Evolutionary conservation across 2,329 filamentous ascomycete genomes (phyloP).

Genomic region (Neodidymelliopsis sp.): DNA sequence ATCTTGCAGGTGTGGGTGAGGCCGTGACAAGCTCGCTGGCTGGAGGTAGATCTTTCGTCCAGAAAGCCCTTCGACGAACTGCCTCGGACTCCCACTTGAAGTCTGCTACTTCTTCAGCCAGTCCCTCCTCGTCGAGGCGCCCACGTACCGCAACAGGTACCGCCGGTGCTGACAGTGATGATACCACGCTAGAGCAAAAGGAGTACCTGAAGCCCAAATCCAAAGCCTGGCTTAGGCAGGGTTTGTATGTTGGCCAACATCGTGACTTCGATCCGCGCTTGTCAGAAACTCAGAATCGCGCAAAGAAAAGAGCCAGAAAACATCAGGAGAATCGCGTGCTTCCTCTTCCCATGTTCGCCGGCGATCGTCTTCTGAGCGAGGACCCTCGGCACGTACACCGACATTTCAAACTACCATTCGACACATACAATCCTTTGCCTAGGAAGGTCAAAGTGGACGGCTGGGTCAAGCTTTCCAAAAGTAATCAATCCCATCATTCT

Average conservation of each 20-base stretch:
- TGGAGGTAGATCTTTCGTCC: slow-evolving; percentile 46
- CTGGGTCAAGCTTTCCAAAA: slow-evolving; percentile 91
- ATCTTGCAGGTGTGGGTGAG: slow-evolving; percentile 39
- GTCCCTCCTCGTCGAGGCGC: slow-evolving; percentile 31
- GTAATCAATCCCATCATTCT: slow-evolving; percentile 56
- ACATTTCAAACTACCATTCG: slow-evolving; percentile 88
- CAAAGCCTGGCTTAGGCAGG: slow-evolving; percentile 83
- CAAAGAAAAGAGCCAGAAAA: slow-evolving; percentile 39
- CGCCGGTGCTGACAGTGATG: slow-evolving; percentile 21
- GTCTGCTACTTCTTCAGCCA: slow-evolving; percentile 21
- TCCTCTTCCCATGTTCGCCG: slow-evolving; percentile 80
- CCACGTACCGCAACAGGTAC: slow-evolving; percentile 30
- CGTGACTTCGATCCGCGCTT: slow-evolving; percentile 52
- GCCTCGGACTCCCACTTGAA: slow-evolving; percentile 35
- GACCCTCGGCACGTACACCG: slow-evolving; percentile 59
- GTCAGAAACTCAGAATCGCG: slow-evolving; percentile 56
- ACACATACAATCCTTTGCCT: slow-evolving; percentile 86
- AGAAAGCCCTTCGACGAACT: slow-evolving; percentile 37
- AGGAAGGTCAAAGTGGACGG: slow-evolving; percentile 90
- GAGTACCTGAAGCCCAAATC: slow-evolving; percentile 50
- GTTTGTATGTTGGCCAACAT: slow-evolving; percentile 84
- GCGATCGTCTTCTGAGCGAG: slow-evolving; percentile 72
- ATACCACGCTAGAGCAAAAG: slow-evolving; percentile 24
- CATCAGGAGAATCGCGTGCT: slow-evolving; percentile 64
- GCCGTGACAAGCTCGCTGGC: slow-evolving; percentile 44